phyloP scores from a whole-genome alignment of 2,329 filamentous ascomycete genomes.

The Aplosporella prunicola region DNA sequence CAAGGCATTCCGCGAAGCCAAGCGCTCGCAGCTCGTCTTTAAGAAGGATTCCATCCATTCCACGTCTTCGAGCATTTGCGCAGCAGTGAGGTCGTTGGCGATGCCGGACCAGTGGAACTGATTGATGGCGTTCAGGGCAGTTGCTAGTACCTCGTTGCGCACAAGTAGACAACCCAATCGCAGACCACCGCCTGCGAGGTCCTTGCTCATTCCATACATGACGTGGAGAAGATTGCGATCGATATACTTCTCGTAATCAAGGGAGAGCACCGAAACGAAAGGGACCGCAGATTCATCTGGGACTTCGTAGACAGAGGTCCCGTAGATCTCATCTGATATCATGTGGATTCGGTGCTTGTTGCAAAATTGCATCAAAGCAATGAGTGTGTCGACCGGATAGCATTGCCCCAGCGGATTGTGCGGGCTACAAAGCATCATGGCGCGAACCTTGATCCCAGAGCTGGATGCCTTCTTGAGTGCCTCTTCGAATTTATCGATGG shows the following conservation, averaged over 20 bases:
- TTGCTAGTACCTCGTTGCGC: constrained; percentile 18
- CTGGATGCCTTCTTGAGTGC: constrained; percentile 24
- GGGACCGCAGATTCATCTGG: neutral
- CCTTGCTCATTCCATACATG: constrained; percentile 25
- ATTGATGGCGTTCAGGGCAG: constrained; percentile 16
- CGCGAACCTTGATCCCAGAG: constrained; percentile 28
- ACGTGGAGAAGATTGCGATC: constrained; percentile 19
- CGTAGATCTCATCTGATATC: constrained; percentile 30
- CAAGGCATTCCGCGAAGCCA: constrained; percentile 16
- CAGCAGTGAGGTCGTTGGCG: constrained; percentile 23
- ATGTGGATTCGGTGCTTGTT: constrained; percentile 23
- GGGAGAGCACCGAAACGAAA: constrained; percentile 19
- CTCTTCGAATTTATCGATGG: constrained; percentile 29
- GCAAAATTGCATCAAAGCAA: constrained; percentile 21
- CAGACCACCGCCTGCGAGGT: constrained; percentile 26
- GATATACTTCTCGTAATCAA: constrained; percentile 14
- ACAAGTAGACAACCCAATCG: constrained; percentile 21
- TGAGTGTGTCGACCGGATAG: constrained; percentile 19
- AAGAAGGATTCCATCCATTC: constrained; percentile 18
- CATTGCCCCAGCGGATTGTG: constrained; percentile 34
- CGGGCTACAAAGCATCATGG: constrained; percentile 35
- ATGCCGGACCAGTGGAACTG: constrained; percentile 22
- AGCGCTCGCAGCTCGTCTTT: constrained; percentile 9
- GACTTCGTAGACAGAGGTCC: constrained; percentile 21
- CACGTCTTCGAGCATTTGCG: constrained; percentile 23